Evolutionary conservation across 78 protist genomes (phyloP).

Genomic region (Dictyostelium brefeldianum): DNA sequence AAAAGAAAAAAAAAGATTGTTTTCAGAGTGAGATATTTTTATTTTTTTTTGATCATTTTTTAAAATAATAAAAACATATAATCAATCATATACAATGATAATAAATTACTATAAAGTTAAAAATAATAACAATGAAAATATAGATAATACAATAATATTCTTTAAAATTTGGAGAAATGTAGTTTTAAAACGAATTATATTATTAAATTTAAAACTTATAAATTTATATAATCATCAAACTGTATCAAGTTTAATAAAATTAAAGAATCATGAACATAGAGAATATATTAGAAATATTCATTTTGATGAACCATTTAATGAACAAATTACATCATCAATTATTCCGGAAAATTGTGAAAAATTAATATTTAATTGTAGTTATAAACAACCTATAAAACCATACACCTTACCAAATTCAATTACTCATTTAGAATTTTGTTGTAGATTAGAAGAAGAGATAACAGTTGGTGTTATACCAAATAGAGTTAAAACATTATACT

Average conservation of each 20-base stretch:
- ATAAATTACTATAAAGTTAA: no score
- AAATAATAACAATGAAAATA: no score
- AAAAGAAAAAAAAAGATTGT: no score
- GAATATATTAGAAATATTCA: background rate
- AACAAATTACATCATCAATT: no score
- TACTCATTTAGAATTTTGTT: background rate
- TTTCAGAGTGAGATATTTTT: no score
- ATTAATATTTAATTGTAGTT: background rate
- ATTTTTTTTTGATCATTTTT: no score
- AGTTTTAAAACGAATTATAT: background rate
- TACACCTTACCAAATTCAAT: background rate
- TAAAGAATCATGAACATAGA: background rate
- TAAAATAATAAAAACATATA: no score
- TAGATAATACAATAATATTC: background rate
- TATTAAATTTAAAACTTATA: background rate
- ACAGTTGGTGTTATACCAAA: no score
- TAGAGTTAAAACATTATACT: no score
- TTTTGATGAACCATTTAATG: no score
- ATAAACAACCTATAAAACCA: background rate
- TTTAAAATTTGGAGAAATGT: constrained; percentile 5
- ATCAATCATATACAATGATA: no score
- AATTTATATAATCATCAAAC: background rate
- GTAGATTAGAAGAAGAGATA: background rate
- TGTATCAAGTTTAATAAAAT: background rate
- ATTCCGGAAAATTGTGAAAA: no score